These are phyloP conservation scores for Mycena rosella DNA, from an alignment of 768 basidiomycete genomes.

Conservation along the genomic window DNA sequence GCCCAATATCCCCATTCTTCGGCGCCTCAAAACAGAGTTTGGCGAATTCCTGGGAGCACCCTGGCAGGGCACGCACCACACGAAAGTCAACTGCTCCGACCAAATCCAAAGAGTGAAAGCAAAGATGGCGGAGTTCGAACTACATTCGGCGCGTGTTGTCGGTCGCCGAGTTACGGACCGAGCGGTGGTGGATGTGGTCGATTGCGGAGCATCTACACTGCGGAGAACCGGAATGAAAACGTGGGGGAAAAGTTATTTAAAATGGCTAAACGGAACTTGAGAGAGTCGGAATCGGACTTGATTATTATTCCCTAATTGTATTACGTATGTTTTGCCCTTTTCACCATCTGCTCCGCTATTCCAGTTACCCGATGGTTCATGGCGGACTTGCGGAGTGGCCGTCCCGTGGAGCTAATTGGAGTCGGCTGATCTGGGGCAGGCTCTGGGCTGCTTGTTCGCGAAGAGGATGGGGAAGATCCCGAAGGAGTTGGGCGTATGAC, in stretches of 20 bases:
- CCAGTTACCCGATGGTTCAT: too few relatives aligned
- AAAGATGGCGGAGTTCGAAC: not conserved
- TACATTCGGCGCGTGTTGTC: not conserved
- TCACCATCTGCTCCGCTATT: too few relatives aligned
- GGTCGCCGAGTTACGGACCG: not conserved
- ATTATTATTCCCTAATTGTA: too few relatives aligned
- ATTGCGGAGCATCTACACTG: not conserved
- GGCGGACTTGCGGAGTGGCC: too few relatives aligned
- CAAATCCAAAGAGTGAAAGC: not conserved
- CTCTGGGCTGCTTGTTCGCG: too few relatives aligned
- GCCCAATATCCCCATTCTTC: slow-evolving; percentile 6
- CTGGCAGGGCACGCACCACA: slow-evolving; percentile 18
- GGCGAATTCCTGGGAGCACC: slow-evolving; percentile 19
- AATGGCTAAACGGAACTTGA: not conserved
- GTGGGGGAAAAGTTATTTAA: not conserved
- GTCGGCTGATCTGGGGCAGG: too few relatives aligned
- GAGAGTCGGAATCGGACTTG: not conserved
- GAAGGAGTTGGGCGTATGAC: too few relatives aligned
- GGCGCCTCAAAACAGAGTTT: slow-evolving; percentile 16
- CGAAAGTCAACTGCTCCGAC: slow-evolving; percentile 1
- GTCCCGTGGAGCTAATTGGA: too few relatives aligned
- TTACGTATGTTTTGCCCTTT: too few relatives aligned
- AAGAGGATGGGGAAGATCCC: too few relatives aligned
- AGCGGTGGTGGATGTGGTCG: not conserved
- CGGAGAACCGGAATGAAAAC: not conserved